Conservation (phyloP, 2,329 filamentous ascomycete genomes). For the Colletotrichum eremochloae region DNA sequence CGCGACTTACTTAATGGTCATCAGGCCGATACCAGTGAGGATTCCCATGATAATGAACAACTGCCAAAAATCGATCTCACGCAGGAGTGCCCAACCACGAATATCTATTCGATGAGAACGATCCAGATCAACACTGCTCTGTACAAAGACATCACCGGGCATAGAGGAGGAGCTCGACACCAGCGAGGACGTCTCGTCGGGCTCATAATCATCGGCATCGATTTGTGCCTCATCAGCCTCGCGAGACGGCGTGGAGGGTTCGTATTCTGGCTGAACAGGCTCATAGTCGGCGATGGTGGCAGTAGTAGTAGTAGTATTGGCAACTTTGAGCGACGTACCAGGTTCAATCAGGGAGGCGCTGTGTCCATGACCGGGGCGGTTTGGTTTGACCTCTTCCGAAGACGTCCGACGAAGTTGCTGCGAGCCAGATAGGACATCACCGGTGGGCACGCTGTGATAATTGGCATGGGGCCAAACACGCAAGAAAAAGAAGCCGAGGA, state of each 20-base stretch:
- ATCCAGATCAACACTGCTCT: constrained; percentile 76
- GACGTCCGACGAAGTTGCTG: constrained; percentile 58
- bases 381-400: constrained; percentile 57
- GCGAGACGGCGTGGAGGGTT: constrained; percentile 33
- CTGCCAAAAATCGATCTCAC: constrained; percentile 87
- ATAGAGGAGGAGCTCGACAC: constrained; percentile 74
- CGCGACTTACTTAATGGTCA: constrained; percentile 93
- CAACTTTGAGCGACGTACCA: constrained; percentile 69
- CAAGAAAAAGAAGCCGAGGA: constrained; percentile 87
- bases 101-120: constrained; percentile 90
- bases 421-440: constrained; percentile 44
- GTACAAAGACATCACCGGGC: constrained; percentile 64
- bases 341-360: constrained; percentile 65
- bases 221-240: constrained; percentile 45
- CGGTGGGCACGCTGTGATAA: constrained; percentile 69
- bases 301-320: constrained; percentile 48
- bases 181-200: constrained; percentile 85
- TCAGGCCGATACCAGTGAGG: constrained; percentile 92
- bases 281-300: constrained; percentile 45
- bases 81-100: constrained; percentile 82
- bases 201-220: constrained; percentile 52
- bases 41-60: constrained; percentile 89
- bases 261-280: constrained; percentile 18
- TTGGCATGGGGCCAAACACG: constrained; percentile 74
- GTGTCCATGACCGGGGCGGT: constrained; percentile 55